Conservation (phyloP, 768 basidiomycete species). For the Tulasnella sp. region DNA sequence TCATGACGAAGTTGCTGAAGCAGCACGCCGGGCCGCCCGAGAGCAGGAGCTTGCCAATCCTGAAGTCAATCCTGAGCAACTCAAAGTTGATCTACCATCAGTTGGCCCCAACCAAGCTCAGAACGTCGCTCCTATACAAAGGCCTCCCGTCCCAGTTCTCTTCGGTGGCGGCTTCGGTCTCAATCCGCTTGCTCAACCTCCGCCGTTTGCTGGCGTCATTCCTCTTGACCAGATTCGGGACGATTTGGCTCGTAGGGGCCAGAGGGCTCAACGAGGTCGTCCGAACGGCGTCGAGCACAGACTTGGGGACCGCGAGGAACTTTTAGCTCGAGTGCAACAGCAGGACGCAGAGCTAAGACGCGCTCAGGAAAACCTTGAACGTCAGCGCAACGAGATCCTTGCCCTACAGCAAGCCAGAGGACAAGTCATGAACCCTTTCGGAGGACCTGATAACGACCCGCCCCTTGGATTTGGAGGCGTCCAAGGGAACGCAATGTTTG, state of each 20-base stretch:
- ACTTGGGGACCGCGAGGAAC: background rate
- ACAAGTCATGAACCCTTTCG: background rate
- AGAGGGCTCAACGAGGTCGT: background rate
- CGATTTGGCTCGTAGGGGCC: background rate
- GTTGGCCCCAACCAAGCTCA: background rate
- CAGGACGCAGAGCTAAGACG: background rate
- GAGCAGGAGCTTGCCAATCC: conserved; percentile 59
- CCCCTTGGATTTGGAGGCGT: background rate
- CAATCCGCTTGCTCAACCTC: background rate
- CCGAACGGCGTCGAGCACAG: background rate
- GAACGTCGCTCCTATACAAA: background rate
- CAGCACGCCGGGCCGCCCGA: conserved; percentile 62
- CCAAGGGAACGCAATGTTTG: background rate
- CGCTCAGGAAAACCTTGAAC: background rate
- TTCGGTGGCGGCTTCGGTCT: background rate
- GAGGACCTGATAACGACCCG: background rate
- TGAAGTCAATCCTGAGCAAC: conserved; percentile 55
- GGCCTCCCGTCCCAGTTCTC: background rate
- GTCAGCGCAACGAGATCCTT: background rate
- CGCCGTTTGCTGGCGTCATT: background rate
- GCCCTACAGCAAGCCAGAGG: background rate
- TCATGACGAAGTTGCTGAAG: conserved; percentile 63
- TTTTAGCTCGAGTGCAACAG: background rate
- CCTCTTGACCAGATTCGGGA: background rate
- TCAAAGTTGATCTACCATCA: conserved; percentile 50